Conservation (phyloP, 2,329 filamentous ascomycete species). For the Lomentospora prolificans region DNA sequence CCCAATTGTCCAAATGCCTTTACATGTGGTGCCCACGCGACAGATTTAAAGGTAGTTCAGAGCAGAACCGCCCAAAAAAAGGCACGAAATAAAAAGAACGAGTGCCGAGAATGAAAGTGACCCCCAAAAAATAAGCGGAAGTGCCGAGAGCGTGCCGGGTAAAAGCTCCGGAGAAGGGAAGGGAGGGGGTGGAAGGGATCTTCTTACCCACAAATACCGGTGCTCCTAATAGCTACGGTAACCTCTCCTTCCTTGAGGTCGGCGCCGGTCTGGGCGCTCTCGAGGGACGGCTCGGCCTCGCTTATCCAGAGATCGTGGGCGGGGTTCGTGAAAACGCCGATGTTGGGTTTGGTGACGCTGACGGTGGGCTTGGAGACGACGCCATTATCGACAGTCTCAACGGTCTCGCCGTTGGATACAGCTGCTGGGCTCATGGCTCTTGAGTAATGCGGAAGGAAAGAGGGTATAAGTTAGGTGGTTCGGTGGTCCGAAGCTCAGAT, state of each 20-base stretch:
- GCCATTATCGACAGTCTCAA: too few species aligned
- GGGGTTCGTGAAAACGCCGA: constrained; percentile 93
- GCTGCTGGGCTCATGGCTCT: constrained; percentile 24
- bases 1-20: background rate
- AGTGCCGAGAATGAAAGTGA: background rate
- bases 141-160: background rate
- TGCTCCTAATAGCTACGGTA: constrained; percentile 81
- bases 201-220: constrained; percentile 82
- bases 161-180: background rate
- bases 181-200: too few species aligned
- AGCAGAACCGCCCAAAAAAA: too few species aligned
- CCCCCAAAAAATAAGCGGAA: background rate
- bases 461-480: too few species aligned
- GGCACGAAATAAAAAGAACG: too few species aligned
- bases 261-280: constrained; percentile 60
- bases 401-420: constrained; percentile 19
- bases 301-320: constrained; percentile 84
- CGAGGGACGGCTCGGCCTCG: constrained; percentile 64
- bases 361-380: background rate
- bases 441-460: background rate
- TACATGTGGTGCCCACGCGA: background rate
- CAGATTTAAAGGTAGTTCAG: too few species aligned
- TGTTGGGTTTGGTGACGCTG: constrained; percentile 61
- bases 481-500: background rate
- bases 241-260: constrained; percentile 73